Conservation (phyloP, 2,329 filamentous ascomycete genomes). For the Pyricularia sp. region DNA sequence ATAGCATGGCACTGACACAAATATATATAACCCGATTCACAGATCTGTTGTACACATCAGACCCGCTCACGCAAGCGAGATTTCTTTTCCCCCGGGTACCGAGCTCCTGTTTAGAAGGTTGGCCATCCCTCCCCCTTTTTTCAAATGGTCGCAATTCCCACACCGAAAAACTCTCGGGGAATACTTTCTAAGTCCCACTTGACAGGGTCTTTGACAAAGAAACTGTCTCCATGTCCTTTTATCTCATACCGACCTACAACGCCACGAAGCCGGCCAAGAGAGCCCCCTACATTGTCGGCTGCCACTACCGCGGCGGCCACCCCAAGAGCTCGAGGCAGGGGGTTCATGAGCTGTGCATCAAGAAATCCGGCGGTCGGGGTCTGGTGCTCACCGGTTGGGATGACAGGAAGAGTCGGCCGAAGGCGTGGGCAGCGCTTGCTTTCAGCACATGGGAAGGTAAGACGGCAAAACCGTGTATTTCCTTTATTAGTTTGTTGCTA, state of each 20-base stretch:
- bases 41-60: background rate
- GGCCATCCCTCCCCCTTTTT: background rate
- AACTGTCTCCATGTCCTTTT: slow-evolving; percentile 42
- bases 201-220: slow-evolving; percentile 49
- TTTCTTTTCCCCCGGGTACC: background rate
- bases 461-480: slow-evolving; percentile 10
- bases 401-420: slow-evolving; percentile 27
- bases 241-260: slow-evolving; percentile 20
- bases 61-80: background rate
- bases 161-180: slow-evolving; percentile 25
- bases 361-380: slow-evolving; percentile 32
- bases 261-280: slow-evolving; percentile 23
- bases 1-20: background rate
- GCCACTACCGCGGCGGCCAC: slow-evolving; percentile 27
- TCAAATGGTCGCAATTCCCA: slow-evolving; percentile 32
- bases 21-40: background rate
- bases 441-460: slow-evolving; percentile 54
- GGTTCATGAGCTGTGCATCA: slow-evolving; percentile 44
- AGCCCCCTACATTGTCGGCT: slow-evolving; percentile 37
- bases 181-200: slow-evolving; percentile 38
- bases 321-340: slow-evolving; percentile 40
- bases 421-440: slow-evolving; percentile 43
- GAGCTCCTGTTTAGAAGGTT: background rate
- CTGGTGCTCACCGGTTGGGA: slow-evolving; percentile 46
- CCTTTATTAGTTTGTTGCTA: background rate